Base-by-base conservation (phyloP, 352 stramenopile genomes). In the Phytophthora ohioensis region DNA sequence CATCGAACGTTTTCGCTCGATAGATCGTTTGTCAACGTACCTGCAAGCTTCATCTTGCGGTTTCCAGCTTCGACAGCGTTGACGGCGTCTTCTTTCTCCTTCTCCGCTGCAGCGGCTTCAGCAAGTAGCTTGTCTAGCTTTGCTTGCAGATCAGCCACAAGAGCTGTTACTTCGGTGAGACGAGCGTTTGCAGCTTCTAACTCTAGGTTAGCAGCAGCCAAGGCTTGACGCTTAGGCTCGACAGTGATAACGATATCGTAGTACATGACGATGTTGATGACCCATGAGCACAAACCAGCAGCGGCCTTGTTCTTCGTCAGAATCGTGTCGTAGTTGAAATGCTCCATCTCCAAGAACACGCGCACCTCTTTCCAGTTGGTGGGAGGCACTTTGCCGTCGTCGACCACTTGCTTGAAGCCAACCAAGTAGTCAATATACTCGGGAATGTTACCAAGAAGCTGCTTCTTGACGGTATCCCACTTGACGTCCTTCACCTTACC, bases 261-360 rank as follows among this genome's bases (percentile, higher is more conserved):
- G 83, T 99, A 99, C 79, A 94, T 96, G 45, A 98, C 94, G 43
- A 99, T 99, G 68, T 99, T 99, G 68, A 98, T 79, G 41, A 98
- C 96, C 84, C 97, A 99, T 3, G 88, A 95, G 67, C 93, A 98
- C 43, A 99, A 73, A 41, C 93, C 94, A 0, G 93, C 96, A 13
- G 96, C 96, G 8, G 95, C 95, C 49, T 94, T 96, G 83, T 98
- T 99, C 76, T 98, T 98, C 4, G 89, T 95, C 45, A 95, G 67
- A 61, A 99, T 98, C 3, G 93, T 95, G 32, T 99, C 95, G 52
- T 96, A 90, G 59, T 98, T 97, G 75, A 99, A 99, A 66, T 98
- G 88, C 49, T 99, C 95, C 69, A 98, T 91, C 47, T 96, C 90
- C 31, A 99, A 79, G 53, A 92, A 98, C 62, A 95, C 89, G 32